Evolutionary conservation across 177 flowering plant species (phyloP).

Genomic region (Telopea speciosissima): DNA sequence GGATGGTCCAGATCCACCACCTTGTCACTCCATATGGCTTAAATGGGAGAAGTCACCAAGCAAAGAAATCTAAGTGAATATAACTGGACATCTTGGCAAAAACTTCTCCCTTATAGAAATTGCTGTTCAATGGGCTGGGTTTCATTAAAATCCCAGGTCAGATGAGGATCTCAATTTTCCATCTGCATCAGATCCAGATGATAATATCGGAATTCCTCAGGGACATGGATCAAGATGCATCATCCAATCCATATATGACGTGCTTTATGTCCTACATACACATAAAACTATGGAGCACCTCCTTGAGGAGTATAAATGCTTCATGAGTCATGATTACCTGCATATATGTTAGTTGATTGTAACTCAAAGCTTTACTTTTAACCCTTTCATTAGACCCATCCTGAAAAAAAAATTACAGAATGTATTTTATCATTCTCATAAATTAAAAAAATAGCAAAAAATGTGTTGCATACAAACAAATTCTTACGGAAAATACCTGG

Average conservation of each 20-base stretch:
- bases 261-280: constrained; percentile 29
- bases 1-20: too few relatives aligned
- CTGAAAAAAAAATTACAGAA: constrained; percentile 29
- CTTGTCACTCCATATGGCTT: too few relatives aligned
- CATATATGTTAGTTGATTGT: constrained; percentile 75
- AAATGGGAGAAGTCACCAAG: too few relatives aligned
- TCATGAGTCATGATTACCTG: constrained; percentile 46
- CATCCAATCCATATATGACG: not conserved
- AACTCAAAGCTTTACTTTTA: constrained; percentile 71
- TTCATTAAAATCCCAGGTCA: too few relatives aligned
- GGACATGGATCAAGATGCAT: too few relatives aligned
- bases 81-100: too few relatives aligned
- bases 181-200: too few relatives aligned
- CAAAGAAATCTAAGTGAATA: too few relatives aligned
- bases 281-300: constrained; percentile 2
- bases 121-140: too few relatives aligned
- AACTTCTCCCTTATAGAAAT: too few relatives aligned
- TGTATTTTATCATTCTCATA: not conserved
- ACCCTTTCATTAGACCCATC: constrained; percentile 82
- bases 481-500: constrained; percentile 54
- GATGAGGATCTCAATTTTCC: too few relatives aligned
- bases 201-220: too few relatives aligned
- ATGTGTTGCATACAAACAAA: not conserved
- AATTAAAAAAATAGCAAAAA: not conserved
- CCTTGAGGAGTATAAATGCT: not conserved